Evolutionary conservation across 148 eudicot species (phyloP), one percentile per base, ranked within the genome.

Genomic region (Camellia lanceoleosa): DNA sequence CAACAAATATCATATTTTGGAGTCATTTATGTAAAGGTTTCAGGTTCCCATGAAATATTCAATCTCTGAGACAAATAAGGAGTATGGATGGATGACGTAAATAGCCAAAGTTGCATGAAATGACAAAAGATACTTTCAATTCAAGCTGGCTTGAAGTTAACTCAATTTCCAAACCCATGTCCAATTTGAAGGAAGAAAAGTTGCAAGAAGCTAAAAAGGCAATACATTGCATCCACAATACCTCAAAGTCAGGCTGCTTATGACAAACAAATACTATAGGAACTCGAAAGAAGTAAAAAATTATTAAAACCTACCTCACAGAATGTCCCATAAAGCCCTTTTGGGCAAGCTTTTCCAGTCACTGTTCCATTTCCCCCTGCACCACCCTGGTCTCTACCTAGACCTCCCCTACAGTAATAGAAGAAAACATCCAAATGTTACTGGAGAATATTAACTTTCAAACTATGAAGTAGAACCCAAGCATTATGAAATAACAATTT

Each of bases 341-440:
- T 89, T 2, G 98, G 98, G 80, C 98, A 95, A 74, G 89, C 90
- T 83, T 89, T 93, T 80, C 98, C 98, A 44, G 93, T 89, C 67
- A 95, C 54, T 55, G 94, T 91, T 82, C 98, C 98, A 86, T 89
- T 89, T 83, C 77, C 98, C 68, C 98, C 98, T 72, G 82, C 80
- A 76, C 84, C 84, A 75, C 88, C 90, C 74, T 87, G 83, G 38
- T 85, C 87, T 79, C 89, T 89, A 59, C 98, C 94, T 76, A 81
- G 83, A 71, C 97, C 98, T 86, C 98, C 98, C 85, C 98, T 95
- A 62, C 58, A 75, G 77, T 55, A 84, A 69, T 56, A 75, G 82
- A 79, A 74, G 49, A 64, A 51, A 71, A 75, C 43, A 79, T 18
- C 73, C 2, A 68, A 60, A 64, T 46, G 63, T 75, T 30, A 71